Base-by-base conservation (phyloP, 495 filamentous ascomycete genomes). In the Neurospora sp. region DNA sequence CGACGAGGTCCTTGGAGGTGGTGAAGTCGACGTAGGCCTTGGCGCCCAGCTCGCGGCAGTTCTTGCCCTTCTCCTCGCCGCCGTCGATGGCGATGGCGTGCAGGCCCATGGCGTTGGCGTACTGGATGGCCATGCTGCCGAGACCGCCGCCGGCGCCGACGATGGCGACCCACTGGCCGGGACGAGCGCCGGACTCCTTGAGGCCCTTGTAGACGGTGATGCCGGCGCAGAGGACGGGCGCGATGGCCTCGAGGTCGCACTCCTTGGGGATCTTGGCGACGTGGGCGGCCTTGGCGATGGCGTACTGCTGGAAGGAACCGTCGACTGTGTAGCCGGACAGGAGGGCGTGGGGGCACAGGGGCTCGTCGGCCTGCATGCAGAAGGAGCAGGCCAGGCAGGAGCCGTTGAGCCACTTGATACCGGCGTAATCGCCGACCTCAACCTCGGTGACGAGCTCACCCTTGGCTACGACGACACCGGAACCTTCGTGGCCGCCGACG, bases 401-500 rank as follows among this genome's bases (percentile, higher is more conserved):
- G 71, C 92, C 92, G 82, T 97, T 96, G 71, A 97, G 84, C 94
- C 94, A 97, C 85, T 96, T 96, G 76, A 97, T 88, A 80, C 94
- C 94, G 66, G 87, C 94, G 78, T 92, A 85, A 77, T 96, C 92
- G 76, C 94, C 94, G 75, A 96, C 86, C 78, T 94, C 82, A 73
- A 95, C 82, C 49, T 93, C 92, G 12, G 87, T 83, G 27, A 93
- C 93, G 10, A 94, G 85, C 9, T 88, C 83, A 74, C 94, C 94
- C 72, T 87, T 86, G 35, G 93, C 93, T 23, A 96, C 94, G 40
- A 97, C 92, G 46, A 94, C 83, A 78, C 94, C 94, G 39, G 94
- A 93, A 73, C 92, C 95, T 83, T 97, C 94, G 83, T 98, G 95
- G n/a, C 95, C 95, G 77, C 95, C 94, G 49, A 98, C 91, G n/a